Evolutionary conservation across 2,329 filamentous ascomycete species (phyloP).

Genomic region (Dactylellina haptotyla): DNA sequence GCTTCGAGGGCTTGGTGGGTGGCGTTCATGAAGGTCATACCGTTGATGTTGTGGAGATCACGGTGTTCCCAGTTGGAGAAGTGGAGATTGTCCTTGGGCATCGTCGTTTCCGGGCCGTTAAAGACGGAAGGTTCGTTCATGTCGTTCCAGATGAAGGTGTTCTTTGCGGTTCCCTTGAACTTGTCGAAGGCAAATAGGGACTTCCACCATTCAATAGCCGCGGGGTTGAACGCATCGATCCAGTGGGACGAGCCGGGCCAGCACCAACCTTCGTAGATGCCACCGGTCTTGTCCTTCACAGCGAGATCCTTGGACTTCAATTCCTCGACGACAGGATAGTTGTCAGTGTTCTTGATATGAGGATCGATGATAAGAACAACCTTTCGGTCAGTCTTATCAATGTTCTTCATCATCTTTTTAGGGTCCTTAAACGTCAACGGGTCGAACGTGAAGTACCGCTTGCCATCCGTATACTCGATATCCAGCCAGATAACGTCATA

Average conservation of each 20-base stretch:
- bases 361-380: constrained; percentile 80
- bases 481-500: constrained; percentile 99
- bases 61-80: constrained; percentile 93
- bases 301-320: constrained; percentile 84
- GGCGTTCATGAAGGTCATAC: constrained; percentile 93
- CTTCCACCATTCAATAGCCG: constrained; percentile 90
- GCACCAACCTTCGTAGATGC: constrained; percentile 95
- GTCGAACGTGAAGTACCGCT: constrained; percentile 99
- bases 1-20: constrained; percentile 85
- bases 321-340: constrained; percentile 80
- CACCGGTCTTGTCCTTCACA: constrained; percentile 87
- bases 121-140: constrained; percentile 99
- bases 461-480: constrained; percentile 95
- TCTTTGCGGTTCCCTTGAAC: constrained; percentile 86
- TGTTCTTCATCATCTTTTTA: constrained; percentile 84
- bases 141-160: constrained; percentile 97
- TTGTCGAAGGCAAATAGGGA: constrained; percentile 84
- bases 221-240: constrained; percentile 96
- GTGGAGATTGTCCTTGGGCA: constrained; percentile 98
- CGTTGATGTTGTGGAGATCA: constrained; percentile 94
- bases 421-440: constrained; percentile 86
- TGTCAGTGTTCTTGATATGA: constrained; percentile 88
- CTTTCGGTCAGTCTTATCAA: constrained; percentile 85
- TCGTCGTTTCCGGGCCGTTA: constrained; percentile 96
- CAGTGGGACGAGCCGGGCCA: constrained; percentile 98